phyloP scores from a whole-genome alignment of 2,329 filamentous ascomycete species.

The Alternaria ethzedia region DNA sequence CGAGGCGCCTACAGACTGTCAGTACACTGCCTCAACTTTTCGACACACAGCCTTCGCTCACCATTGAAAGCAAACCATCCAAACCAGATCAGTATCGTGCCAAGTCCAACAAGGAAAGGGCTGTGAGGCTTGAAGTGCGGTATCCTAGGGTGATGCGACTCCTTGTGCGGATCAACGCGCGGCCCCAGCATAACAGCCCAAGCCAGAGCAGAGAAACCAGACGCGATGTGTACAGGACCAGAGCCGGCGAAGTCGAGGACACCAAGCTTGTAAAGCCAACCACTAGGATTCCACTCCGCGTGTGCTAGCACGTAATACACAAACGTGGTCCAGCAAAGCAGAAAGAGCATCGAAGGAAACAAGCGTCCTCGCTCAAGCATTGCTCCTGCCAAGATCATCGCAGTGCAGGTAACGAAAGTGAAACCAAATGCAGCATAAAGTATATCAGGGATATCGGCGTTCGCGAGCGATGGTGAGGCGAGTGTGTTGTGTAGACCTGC shows the following conservation, averaged over 20 bases:
- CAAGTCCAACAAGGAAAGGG: constrained; percentile 74
- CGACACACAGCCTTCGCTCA: constrained; percentile 28
- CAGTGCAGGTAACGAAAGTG: constrained; percentile 42
- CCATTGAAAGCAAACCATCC: constrained; percentile 50
- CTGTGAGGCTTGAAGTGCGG: constrained; percentile 75
- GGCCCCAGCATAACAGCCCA: constrained; percentile 77
- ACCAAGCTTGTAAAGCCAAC: constrained; percentile 73
- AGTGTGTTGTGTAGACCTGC: constrained; percentile 40
- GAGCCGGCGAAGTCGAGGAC: constrained; percentile 78
- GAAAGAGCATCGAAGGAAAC: constrained; percentile 40
- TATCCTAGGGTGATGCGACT: constrained; percentile 51
- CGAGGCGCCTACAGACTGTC: constrained; percentile 24
- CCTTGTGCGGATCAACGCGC: constrained; percentile 66
- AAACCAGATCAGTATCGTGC: constrained; percentile 65
- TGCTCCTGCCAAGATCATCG: constrained; percentile 43
- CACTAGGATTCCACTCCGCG: constrained; percentile 78
- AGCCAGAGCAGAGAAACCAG: constrained; percentile 73
- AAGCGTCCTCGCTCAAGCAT: constrained; percentile 43
- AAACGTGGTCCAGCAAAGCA: constrained; percentile 46
- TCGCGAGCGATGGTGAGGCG: constrained; percentile 39
- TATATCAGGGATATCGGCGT: constrained; percentile 42
- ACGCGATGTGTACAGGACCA: constrained; percentile 77
- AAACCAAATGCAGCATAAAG: constrained; percentile 45
- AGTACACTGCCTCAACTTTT: background rate
- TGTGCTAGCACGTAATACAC: constrained; percentile 64